Evolutionary conservation across 176 grass and related monocot genomes (phyloP).

Genomic region (Lolium rigidum): DNA sequence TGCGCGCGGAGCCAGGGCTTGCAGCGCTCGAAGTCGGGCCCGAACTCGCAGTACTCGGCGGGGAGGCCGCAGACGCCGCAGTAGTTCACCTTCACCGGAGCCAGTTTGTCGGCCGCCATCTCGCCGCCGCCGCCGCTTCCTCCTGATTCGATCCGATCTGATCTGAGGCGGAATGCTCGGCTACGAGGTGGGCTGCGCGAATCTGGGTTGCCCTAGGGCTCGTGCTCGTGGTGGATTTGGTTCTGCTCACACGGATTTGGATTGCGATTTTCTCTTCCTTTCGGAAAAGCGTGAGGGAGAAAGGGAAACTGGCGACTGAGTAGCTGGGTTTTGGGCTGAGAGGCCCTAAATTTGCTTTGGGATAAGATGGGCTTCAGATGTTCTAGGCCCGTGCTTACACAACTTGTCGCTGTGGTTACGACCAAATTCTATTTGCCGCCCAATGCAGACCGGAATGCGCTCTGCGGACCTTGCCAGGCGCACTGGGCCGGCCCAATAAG

Average conservation of each 20-base stretch:
- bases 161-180: neutral
- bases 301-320: neutral
- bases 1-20: constrained; percentile 93
- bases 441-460: too few relatives aligned
- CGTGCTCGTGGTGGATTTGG: constrained; percentile 15
- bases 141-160: neutral
- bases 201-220: neutral
- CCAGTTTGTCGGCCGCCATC: constrained; percentile 73
- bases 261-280: neutral
- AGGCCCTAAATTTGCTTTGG: neutral
- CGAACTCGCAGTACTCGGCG: constrained; percentile 99
- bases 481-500: too few relatives aligned
- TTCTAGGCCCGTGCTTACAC: neutral
- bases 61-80: constrained; percentile 90
- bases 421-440: too few relatives aligned
- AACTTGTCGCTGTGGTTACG: too few relatives aligned
- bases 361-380: neutral
- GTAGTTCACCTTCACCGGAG: constrained; percentile 80
- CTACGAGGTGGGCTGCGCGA: constrained; percentile 3
- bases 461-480: too few relatives aligned
- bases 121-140: neutral
- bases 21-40: constrained; percentile 97
- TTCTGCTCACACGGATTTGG: constrained; percentile 10
- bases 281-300: neutral
- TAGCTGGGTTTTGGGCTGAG: neutral